Base-by-base conservation (phyloP, 192 early-diverging fungal genomes). In the Linnemannia schmuckeri region DNA sequence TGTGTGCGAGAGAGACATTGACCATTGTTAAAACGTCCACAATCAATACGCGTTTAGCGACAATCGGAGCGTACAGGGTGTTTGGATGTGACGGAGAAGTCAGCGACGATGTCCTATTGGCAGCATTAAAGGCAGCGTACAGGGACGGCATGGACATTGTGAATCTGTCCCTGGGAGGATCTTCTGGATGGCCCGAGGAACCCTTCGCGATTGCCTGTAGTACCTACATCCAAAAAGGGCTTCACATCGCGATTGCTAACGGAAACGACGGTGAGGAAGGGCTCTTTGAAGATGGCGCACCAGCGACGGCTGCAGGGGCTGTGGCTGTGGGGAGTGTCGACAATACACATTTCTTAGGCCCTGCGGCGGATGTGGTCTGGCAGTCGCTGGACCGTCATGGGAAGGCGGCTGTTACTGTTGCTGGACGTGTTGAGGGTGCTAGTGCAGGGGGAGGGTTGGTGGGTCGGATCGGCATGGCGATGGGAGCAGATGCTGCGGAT, bases 141-240 rank as follows among this genome's bases (percentile, higher is more conserved):
- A 78, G 85, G 8, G 96, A 96, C 72, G 89, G 92, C 1, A 91
- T 95, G 87, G 93, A 99, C 75, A 82, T 99, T 47, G 94, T 99
- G 79, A 97, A 95, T 89, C 88, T 98, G 82, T 96, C 94, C 71
- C 83, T 98, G 68, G 97, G 97, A 70, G 94, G 91, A 13, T 84
- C 91, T 15, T 88, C 87, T 69, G 89, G 89, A 41, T 93, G 91
- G 92, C 90, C 89, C 75, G 94, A 95, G 35, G 88, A 92, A 46
- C 90, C 94, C 27, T 75, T 91, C 33, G 89, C 93, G 6, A 81
- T 91, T 12, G 94, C 94, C 0, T 92, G 93, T 57, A 84, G 89
- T n/a, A 79, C 78, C 9, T 89, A 95, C 44, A 78, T 88, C 17
- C 22, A 70, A 30, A 84, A 82, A n/a, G 89, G 93, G 80, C 40